Base-by-base conservation (phyloP, 1,284 basidiomycete genomes). In the Trichosporon sp. region DNA sequence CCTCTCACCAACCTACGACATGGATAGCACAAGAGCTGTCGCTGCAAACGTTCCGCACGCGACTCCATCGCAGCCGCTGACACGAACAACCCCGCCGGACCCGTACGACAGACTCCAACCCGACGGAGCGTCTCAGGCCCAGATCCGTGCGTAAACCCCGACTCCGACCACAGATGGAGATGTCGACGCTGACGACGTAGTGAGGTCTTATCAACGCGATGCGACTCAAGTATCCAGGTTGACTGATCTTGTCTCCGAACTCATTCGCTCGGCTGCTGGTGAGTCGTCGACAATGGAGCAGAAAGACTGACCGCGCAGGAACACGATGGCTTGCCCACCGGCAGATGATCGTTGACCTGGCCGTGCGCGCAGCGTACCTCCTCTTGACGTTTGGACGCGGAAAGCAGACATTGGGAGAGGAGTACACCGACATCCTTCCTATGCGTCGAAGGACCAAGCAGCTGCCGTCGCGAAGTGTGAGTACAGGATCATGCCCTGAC, bases 351-450 rank as follows among this genome's bases (percentile, higher is more conserved):
- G 84, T 95, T 34, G 91, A 92, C 70, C 82, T 93, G 1, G 70
- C 87, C 1, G 88, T 90, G 11, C 91, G 90, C 75, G 81, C 91
- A 9, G 78, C 89, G 5, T 95, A 95, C 80, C 90, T 90, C 75
- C 87, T 89, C 2, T 82, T 93, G 69, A 92, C 92, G 0, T 88
- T 89, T 68, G 91, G 91, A 44, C 86, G 89, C 91, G 93, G 90
- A 2, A 87, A 86, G 2, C 92, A 93, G 80, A 93, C 92, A 2
- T 85, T 95, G 0, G 93, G 93, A 15, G 93, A 96, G 81, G 93
- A 96, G 79, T 96, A 96, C 77, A 94, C 92, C 0, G 91, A 92
- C 76, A 90, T 92, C 34, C 90, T 92, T 87, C 88, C 90, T 66
- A 88, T 89, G 68, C 88, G 89, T 13, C 77, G 82, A 18, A 32